A percentile compares a stretch with the other conserved stretches of the same genome.
These are phyloP conservation scores for Trichomonascaceae sp. DNA, from an alignment of 1,139 yeast genomes.

Conservation along the genomic window DNA sequence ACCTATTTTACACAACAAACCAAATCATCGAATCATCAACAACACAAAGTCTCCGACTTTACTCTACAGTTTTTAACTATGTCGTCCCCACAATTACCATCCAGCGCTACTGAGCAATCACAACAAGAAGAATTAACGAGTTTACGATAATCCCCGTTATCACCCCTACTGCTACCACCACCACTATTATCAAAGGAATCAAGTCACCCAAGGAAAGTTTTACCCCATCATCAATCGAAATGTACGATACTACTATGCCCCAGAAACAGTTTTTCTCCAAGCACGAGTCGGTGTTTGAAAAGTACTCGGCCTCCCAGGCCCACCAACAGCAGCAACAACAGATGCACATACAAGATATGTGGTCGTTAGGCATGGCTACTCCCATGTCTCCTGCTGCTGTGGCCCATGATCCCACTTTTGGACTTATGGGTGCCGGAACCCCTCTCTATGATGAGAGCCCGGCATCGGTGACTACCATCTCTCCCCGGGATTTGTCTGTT, in stretches of 20 bases:
- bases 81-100: constrained; percentile 7
- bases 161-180: constrained; percentile 16
- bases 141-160: constrained; percentile 1
- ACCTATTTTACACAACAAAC: no score
- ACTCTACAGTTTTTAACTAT: no score
- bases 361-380: constrained; percentile 15
- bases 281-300: constrained; percentile 22
- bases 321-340: no score
- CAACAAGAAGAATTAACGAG: constrained; percentile 4
- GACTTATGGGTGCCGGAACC: constrained; percentile 4
- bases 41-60: no score
- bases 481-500: constrained; percentile 21
- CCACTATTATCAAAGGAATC: constrained; percentile 20
- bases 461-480: constrained; percentile 18
- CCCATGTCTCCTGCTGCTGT: constrained; percentile 4
- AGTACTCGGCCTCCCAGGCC: constrained; percentile 20
- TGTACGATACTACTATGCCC: no score
- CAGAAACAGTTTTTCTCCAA: constrained; percentile 11
- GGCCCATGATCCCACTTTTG: constrained; percentile 6
- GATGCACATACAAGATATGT: constrained; percentile 7
- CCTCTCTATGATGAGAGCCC: constrained; percentile 11
- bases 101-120: constrained; percentile 4
- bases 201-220: constrained; percentile 21
- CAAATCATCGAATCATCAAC: no score
- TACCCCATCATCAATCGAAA: no score